phyloP scores from a whole-genome alignment of 179 eudicot genomes.

The Spergularia azorica region DNA sequence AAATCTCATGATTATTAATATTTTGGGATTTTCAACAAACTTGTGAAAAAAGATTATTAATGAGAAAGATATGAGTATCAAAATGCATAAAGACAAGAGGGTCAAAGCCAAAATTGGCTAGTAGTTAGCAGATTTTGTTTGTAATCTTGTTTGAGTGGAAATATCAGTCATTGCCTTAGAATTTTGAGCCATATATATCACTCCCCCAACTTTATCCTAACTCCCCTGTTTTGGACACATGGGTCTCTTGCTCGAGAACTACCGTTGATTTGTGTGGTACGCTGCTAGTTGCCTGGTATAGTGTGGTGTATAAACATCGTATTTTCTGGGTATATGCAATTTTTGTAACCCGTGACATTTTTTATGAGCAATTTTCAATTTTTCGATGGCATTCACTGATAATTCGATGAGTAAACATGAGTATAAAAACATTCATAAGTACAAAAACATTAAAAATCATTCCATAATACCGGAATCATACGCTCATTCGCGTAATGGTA shows the following conservation, averaged over 20 bases:
- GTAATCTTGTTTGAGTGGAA: slow-evolving; percentile 23
- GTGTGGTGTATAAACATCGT: too few species aligned
- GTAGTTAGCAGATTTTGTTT: slow-evolving; percentile 14
- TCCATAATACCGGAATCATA: too few species aligned
- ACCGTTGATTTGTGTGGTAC: slow-evolving; percentile 1
- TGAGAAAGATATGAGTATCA: neutral
- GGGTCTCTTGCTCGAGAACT: neutral
- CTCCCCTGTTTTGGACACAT: slow-evolving; percentile 1
- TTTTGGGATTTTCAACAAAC: slow-evolving; percentile 14
- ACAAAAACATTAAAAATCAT: too few species aligned
- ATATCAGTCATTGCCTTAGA: slow-evolving; percentile 25
- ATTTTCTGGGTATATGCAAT: too few species aligned
- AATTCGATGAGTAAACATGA: too few species aligned
- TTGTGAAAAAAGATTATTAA: neutral
- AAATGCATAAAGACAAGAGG: neutral
- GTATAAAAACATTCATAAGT: too few species aligned
- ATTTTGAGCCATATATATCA: slow-evolving; percentile 27
- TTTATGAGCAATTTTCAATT: too few species aligned
- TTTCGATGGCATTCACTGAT: too few species aligned
- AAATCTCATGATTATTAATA: neutral
- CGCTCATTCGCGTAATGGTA: too few species aligned
- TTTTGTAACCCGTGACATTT: too few species aligned
- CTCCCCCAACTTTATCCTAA: neutral
- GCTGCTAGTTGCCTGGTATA: too few species aligned
- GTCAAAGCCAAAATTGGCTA: slow-evolving; percentile 24